A percentile compares a stretch with the other conserved stretches of the same genome.
phyloP scores from a whole-genome alignment of 805 yeast genomes.

The Tetrapisispora arboricola region DNA sequence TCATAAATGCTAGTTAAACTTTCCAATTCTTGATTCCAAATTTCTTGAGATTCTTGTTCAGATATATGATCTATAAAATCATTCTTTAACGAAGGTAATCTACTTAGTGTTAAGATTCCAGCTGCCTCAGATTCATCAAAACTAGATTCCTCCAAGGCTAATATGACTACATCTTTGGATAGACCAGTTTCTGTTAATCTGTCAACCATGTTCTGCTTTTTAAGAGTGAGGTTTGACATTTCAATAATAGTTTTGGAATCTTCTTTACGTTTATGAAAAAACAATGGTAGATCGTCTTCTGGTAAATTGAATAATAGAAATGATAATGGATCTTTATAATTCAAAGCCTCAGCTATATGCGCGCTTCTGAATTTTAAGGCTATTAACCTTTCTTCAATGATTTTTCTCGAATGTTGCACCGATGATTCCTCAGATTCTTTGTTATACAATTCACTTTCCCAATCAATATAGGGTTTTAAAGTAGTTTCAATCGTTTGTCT shows the following conservation, averaged over 20 bases:
- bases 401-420: slow-evolving; percentile 8
- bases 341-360: slow-evolving; percentile 65
- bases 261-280: slow-evolving; percentile 45
- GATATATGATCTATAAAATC: slow-evolving; percentile 6
- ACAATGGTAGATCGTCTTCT: slow-evolving; percentile 79
- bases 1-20: slow-evolving; percentile 53
- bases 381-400: slow-evolving; percentile 28
- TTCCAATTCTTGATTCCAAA: slow-evolving; percentile 72
- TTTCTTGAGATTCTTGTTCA: slow-evolving; percentile 29
- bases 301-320: slow-evolving; percentile 76
- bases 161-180: slow-evolving; percentile 51
- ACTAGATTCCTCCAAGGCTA: slow-evolving; percentile 34
- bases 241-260: slow-evolving; percentile 52
- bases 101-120: slow-evolving; percentile 36
- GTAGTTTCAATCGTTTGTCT: slow-evolving; percentile 54
- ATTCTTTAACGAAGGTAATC: slow-evolving; percentile 14
- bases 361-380: slow-evolving; percentile 55
- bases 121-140: slow-evolving; percentile 43
- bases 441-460: slow-evolving; percentile 31
- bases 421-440: slow-evolving; percentile 3
- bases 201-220: slow-evolving; percentile 46
- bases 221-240: slow-evolving; percentile 26
- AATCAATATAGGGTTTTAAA: slow-evolving; percentile 45
- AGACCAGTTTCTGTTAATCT: slow-evolving; percentile 59
- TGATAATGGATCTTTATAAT: slow-evolving; percentile 39